Evolutionary conservation across 2,329 filamentous ascomycete species (phyloP).

Genomic region (Colletotrichum lentis): DNA sequence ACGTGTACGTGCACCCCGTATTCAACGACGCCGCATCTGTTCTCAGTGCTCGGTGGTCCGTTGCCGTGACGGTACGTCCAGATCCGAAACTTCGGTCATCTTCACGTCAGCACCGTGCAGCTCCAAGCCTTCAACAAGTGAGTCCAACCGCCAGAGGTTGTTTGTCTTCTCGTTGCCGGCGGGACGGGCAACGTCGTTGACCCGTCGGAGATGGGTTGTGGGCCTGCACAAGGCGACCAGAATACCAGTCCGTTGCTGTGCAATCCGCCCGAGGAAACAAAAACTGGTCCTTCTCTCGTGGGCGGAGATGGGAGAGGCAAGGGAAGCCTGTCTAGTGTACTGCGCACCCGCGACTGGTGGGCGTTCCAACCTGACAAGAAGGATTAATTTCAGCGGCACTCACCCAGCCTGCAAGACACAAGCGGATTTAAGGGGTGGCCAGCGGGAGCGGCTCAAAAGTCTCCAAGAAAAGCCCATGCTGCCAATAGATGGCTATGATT

Average conservation of each 20-base stretch:
- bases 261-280: constrained; percentile 5
- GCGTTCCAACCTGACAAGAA: background rate
- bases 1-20: background rate
- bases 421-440: background rate
- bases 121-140: constrained; percentile 1
- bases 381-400: constrained; percentile 7
- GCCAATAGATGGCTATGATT: background rate
- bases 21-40: background rate
- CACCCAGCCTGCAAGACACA: background rate
- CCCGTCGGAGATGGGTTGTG: background rate
- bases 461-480: background rate
- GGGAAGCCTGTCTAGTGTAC: background rate
- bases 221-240: background rate
- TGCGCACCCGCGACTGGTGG: too few relatives aligned
- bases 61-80: constrained; percentile 22
- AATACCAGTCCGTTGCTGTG: background rate
- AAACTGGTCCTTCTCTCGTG: constrained; percentile 2
- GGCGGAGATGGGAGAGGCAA: background rate
- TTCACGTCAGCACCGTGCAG: constrained; percentile 4
- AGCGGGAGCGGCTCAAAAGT: background rate
- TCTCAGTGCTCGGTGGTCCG: constrained; percentile 23
- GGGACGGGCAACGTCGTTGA: constrained; percentile 1
- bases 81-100: constrained; percentile 24
- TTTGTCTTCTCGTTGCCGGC: constrained; percentile 7
- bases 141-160: constrained; percentile 10